Evolutionary conservation across 1,284 basidiomycete species (phyloP), one percentile per base, ranked within the genome.

Genomic region (Lignosus rhinocerotis): DNA sequence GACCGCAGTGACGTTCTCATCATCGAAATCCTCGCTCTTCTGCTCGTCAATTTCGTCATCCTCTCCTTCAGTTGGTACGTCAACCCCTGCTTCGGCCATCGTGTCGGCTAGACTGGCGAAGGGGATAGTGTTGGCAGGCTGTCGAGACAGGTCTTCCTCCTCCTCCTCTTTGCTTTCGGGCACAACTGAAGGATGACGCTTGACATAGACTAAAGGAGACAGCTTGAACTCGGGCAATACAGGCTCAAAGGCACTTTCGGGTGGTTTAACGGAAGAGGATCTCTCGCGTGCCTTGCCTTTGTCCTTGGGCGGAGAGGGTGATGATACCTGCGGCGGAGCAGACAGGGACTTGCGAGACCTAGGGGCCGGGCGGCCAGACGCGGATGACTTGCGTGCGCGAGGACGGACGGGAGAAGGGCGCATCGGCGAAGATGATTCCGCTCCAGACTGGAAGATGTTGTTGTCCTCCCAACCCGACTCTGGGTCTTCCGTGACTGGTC

Each of bases 401-500:
- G 77, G 67, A 53, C 80, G 80, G 10, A 73, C 70, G 5, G 85
- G 87, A 6, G 86, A 81, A 34, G 86, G 84, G 21, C 86, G 83
- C 8, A 70, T 71, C 14, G 90, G 90, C 17, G 89, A 91, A 12
- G 90, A 89, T 12, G 86, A 88, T 67, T 92, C 90, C 4, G 86
- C 86, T 30, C 90, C 90, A 12, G 88, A 91, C 68, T 92, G 90
- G 70, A 92, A 92, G 41, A 92, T 83, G 61, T 92, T 92, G 66
- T 90, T 90, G 65, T 92, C 90, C 68, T 92, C 90, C 90, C 90
- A 92, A 33, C 88, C 89, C 64, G 90, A 91, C 58, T 91, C 88
- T 32, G 88, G 77, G 16, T 68, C 69, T 14, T 71, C 70, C 2
- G 60, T 48, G 57, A 80, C 76, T 21, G 74, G 64, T 49, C 78